phyloP scores from a whole-genome alignment of 495 filamentous ascomycete species.

The Alectoria sarmentosa region DNA sequence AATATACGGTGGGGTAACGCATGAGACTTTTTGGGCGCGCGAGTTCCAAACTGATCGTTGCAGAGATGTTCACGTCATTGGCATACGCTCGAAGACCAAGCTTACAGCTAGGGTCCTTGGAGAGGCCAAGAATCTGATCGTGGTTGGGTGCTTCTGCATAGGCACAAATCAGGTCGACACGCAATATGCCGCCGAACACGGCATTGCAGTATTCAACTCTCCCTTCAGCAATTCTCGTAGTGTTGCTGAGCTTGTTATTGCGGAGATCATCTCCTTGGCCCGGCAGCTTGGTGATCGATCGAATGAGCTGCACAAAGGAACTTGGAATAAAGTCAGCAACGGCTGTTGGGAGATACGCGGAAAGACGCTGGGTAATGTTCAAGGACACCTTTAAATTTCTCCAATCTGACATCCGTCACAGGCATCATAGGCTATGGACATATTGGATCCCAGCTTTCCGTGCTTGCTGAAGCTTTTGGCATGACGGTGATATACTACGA shows the following conservation, averaged over 20 bases:
- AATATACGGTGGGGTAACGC: conserved; percentile 73
- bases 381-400: conserved; percentile 10
- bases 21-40: conserved; percentile 16
- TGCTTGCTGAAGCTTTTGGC: conserved; percentile 93
- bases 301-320: conserved; percentile 88
- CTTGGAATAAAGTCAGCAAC: conserved; percentile 95
- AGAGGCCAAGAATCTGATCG: conserved; percentile 88
- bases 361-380: conserved; percentile 74
- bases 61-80: conserved; percentile 94
- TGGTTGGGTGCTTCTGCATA: conserved; percentile 98
- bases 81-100: conserved; percentile 97
- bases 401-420: conserved; percentile 24
- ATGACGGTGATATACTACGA: conserved; percentile 98
- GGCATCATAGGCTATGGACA: conserved; percentile 97
- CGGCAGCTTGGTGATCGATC: conserved; percentile 90
- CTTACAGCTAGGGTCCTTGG: conserved; percentile 76
- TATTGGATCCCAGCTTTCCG: conserved; percentile 93
- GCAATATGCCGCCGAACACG: conserved; percentile 80
- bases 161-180: conserved; percentile 98
- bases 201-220: conserved; percentile 98
- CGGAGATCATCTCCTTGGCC: conserved; percentile 84
- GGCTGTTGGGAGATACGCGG: conserved; percentile 98
- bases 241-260: conserved; percentile 93
- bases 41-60: conserved; percentile 15
- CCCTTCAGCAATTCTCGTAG: conserved; percentile 96